These are phyloP conservation scores for Annona cherimola DNA, from an alignment of 164 flowering plant species.

Conservation along the genomic window DNA sequence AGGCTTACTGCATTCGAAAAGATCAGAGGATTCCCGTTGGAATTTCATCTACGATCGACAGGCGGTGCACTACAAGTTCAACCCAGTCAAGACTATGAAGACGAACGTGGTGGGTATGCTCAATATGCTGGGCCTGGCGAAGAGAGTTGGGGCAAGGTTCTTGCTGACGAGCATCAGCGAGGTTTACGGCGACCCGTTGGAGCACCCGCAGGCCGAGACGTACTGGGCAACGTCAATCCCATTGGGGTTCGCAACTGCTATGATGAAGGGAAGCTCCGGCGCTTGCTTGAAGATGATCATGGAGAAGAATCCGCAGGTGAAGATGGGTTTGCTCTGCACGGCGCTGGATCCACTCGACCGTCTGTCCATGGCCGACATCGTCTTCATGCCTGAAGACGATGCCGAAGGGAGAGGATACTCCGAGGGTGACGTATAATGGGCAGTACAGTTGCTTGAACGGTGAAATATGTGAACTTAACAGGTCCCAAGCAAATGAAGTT, in stretches of 20 bases:
- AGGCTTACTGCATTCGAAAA: slow-evolving; percentile 67
- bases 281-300: slow-evolving; percentile 82
- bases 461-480: too few species aligned
- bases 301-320: slow-evolving; percentile 97
- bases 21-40: slow-evolving; percentile 23
- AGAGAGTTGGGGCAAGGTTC: slow-evolving; percentile 87
- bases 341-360: slow-evolving; percentile 78
- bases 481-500: too few species aligned
- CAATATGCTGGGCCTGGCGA: slow-evolving; percentile 93
- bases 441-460: too few species aligned
- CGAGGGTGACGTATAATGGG: too few species aligned
- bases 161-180: slow-evolving; percentile 92
- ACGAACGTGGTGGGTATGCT: slow-evolving; percentile 96
- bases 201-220: slow-evolving; percentile 86
- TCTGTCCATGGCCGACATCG: slow-evolving; percentile 79
- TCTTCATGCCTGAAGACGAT: slow-evolving; percentile 98
- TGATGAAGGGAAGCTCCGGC: too few species aligned
- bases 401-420: too few species aligned
- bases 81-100: too few species aligned
- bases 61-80: too few species aligned
- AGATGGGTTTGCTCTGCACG: slow-evolving; percentile 87
- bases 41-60: slow-evolving; percentile 46
- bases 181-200: slow-evolving; percentile 94
- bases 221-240: slow-evolving; percentile 98
- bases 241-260: too few species aligned